A percentile compares a stretch with the other conserved stretches of the same genome.
These are phyloP conservation scores for Malassezia yamatoensis DNA, from an alignment of 1,284 basidiomycete genomes.

Conservation along the genomic window DNA sequence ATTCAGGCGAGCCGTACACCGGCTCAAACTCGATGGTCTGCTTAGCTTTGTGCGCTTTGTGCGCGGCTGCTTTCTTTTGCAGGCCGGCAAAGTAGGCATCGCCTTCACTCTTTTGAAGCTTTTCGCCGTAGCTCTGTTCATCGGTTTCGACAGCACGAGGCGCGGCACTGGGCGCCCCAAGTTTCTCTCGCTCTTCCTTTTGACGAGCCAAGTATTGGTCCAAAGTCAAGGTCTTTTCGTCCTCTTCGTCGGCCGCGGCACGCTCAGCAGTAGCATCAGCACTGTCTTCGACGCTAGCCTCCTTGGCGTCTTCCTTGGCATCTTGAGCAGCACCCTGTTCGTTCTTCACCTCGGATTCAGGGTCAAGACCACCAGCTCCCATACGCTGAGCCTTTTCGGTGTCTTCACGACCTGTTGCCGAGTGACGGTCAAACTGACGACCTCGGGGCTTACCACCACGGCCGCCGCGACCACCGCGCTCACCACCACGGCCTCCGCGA, in stretches of 20 bases:
- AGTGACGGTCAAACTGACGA: constrained; percentile 68
- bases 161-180: constrained; percentile 26
- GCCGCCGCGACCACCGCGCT: constrained; percentile 52
- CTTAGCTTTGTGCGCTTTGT: constrained; percentile 30
- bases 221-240: constrained; percentile 75
- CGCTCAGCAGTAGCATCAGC: constrained; percentile 39
- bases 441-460: constrained; percentile 53
- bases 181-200: constrained; percentile 50
- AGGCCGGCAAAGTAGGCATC: constrained; percentile 38
- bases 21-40: constrained; percentile 43
- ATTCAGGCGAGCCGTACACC: constrained; percentile 28
- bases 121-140: constrained; percentile 33
- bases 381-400: constrained; percentile 82
- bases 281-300: constrained; percentile 52
- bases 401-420: constrained; percentile 66
- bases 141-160: constrained; percentile 30
- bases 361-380: constrained; percentile 82
- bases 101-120: constrained; percentile 33
- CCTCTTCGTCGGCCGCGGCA: constrained; percentile 60
- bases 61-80: constrained; percentile 23
- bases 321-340: constrained; percentile 51
- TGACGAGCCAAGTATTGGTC: constrained; percentile 71
- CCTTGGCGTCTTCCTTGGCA: constrained; percentile 21
- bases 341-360: constrained; percentile 62
- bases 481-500: constrained; percentile 60